Evolutionary conservation across 768 basidiomycete genomes (phyloP), one percentile per base, ranked within the genome.

Genomic region (Boletus patriciae): DNA sequence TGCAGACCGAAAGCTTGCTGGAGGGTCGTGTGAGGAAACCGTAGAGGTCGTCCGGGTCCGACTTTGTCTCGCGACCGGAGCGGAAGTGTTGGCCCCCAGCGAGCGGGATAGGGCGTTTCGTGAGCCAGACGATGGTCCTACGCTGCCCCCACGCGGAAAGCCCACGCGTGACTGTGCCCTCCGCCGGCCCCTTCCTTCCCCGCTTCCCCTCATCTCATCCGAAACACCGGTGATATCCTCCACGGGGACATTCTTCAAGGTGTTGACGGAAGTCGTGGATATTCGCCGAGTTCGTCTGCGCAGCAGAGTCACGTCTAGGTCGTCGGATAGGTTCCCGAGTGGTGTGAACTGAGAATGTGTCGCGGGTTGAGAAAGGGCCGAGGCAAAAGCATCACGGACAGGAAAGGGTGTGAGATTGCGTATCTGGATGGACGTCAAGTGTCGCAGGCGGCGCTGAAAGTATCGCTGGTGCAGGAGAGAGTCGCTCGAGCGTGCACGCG

Each of bases 351-450:
- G 85, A 4, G 84, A 74, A 53, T 81, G 80, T 65, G 83, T 81
- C 11, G 82, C 77, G 12, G 89, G 87, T 64, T 87, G 84, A 18
- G 79, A 76, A 50, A 92, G 77, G 19, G 90, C 88, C 23, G 88
- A 87, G 19, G 90, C 84, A 59, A 90, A 78, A 11, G 72, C 59
- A 70, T 93, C 90, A 36, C 91, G 84, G 50, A 83, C 83, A 34
- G 90, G 90, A 69, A 90, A 92, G 2, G 88, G 89, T n/a, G 91
- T 88, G 37, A 93, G 75, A 68, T 93, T 93, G 59, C 85, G 83
- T 62, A 93, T 78, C 74, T 91, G 87, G 47, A 93, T 76, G 42
- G 83, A 78, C 54, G 82, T 78, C 55, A 92, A 79, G 74, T 92
- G 88, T 62, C 90, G 83, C 59, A 90, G 77, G 42, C 88, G 86